Base-by-base conservation (phyloP, 1,284 basidiomycete species). In the Cutaneotrichosporon arboriforme region DNA sequence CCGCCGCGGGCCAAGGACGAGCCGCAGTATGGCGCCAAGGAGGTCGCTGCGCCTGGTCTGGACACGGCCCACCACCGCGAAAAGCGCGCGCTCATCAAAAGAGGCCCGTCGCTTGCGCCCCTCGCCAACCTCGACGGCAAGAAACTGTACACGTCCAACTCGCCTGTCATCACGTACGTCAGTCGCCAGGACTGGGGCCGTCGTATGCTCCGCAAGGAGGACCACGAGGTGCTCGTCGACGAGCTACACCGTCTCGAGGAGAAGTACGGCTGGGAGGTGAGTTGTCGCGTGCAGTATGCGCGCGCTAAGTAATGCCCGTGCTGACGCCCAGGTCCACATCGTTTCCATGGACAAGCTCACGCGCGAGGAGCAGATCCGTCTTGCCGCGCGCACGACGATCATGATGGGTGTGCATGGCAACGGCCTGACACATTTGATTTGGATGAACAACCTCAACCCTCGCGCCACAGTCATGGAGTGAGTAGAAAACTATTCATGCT, bases 101-200 rank as follows among this genome's bases (percentile, higher is more conserved):
- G 41, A 4, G 21, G 41, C 20, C 17, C 20, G 17, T 43, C 14
- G 9, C 4, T 31, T 10, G 26, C 26, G 26, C 26, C 26, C 26
- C 26, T 17, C 44, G 12, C 44, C 44, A n/a, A 35, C 44, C 9
- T 34, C 43, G 43, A 20, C 18, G 43, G 34, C 33, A 5, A 31
- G 26, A 31, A 31, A 31, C 26, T 31, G 26, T 31, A 31, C 26
- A 31, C 26, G 26, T 31, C 26, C 26, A 31, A 31, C 26, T 5
- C 33, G 55, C 79, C 75, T 17, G 90, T 91, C 31, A 89, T 92
- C 73, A 91, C 88, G 10, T 91, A 92, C 66, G 82, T 93, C 58
- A 88, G 85, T 12, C 79, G 90, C 13, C 90, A 93, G 67, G 83
- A 80, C 10, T 91, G 89, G 88, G 86, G 84, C n/a, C 77, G 88